A percentile compares a stretch with the other conserved stretches of the same genome.
These are phyloP conservation scores for Trichosporon sp. DNA, from an alignment of 1,284 basidiomycete species.

Conservation along the genomic window DNA sequence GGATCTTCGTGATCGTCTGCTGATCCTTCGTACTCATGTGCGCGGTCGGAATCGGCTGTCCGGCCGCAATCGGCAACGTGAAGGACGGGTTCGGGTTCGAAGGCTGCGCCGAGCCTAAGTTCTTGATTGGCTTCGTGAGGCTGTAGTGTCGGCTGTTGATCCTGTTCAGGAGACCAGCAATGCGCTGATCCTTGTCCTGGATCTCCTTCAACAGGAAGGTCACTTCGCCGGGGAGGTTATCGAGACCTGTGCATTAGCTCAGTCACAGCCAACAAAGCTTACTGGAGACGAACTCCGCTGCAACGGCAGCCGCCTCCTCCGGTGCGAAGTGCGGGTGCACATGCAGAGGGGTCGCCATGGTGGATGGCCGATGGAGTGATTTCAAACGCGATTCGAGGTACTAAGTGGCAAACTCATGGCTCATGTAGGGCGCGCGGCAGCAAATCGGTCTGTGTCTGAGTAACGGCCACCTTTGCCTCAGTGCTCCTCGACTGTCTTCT, in stretches of 20 bases:
- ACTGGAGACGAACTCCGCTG: slow-evolving; percentile 66
- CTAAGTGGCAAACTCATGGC: not conserved
- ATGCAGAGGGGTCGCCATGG: slow-evolving; percentile 21
- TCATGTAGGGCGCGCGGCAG: not conserved
- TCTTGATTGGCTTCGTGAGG: slow-evolving; percentile 32
- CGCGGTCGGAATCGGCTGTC: slow-evolving; percentile 28
- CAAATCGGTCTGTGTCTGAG: not conserved
- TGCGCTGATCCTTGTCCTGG: slow-evolving; percentile 49
- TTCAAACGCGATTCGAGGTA: not conserved
- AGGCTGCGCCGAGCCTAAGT: slow-evolving; percentile 15
- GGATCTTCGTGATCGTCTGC: slow-evolving; percentile 40
- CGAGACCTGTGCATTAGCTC: slow-evolving; percentile 54
- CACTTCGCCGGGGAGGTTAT: slow-evolving; percentile 68
- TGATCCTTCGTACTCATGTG: slow-evolving; percentile 43
- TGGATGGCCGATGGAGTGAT: slow-evolving; percentile 3
- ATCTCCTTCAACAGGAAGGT: slow-evolving; percentile 67
- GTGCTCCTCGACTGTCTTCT: not conserved
- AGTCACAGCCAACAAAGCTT: slow-evolving; percentile 35
- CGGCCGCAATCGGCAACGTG: slow-evolving; percentile 28
- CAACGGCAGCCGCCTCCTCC: slow-evolving; percentile 64
- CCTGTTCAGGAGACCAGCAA: slow-evolving; percentile 36
- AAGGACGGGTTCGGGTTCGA: slow-evolving; percentile 20
- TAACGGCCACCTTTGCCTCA: not conserved
- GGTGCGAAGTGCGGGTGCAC: slow-evolving; percentile 46
- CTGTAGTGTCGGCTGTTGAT: slow-evolving; percentile 40